phyloP scores from a whole-genome alignment of 129 eudicot species.

The Arctium lappa region DNA sequence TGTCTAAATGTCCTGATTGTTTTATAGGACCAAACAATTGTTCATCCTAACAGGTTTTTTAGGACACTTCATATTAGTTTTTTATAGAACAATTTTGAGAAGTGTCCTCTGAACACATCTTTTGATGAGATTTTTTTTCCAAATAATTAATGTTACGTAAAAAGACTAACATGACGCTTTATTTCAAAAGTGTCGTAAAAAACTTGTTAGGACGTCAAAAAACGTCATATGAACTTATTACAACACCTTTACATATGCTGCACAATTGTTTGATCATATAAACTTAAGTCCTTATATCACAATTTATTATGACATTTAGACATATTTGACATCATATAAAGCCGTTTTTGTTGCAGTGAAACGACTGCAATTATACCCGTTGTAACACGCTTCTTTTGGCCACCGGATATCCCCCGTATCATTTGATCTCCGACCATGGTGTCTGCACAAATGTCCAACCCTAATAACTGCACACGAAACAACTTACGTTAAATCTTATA shows the following conservation, averaged over 20 bases:
- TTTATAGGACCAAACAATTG: neutral
- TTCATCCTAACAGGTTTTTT: neutral
- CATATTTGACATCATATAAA: neutral
- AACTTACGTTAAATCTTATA: neutral
- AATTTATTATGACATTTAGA: neutral
- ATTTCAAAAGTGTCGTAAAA: neutral
- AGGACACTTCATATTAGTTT: neutral
- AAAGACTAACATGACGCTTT: neutral
- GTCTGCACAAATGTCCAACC: conserved; percentile 70
- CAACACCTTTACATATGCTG: neutral
- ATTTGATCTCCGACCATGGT: conserved; percentile 68
- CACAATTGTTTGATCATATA: neutral
- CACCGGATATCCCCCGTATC: conserved; percentile 69
- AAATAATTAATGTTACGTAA: neutral
- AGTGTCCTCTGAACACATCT: no score
- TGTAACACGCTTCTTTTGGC: conserved; percentile 65
- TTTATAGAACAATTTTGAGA: no score
- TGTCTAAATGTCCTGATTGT: neutral
- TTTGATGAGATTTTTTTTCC: no score
- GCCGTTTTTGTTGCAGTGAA: neutral
- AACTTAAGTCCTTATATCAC: neutral
- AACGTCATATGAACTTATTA: neutral
- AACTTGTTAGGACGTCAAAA: neutral
- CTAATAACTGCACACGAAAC: conserved; percentile 41
- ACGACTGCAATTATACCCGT: conserved; percentile 40